Evolutionary conservation across 2,329 filamentous ascomycete species (phyloP).

Genomic region (Alternaria metachromatica): DNA sequence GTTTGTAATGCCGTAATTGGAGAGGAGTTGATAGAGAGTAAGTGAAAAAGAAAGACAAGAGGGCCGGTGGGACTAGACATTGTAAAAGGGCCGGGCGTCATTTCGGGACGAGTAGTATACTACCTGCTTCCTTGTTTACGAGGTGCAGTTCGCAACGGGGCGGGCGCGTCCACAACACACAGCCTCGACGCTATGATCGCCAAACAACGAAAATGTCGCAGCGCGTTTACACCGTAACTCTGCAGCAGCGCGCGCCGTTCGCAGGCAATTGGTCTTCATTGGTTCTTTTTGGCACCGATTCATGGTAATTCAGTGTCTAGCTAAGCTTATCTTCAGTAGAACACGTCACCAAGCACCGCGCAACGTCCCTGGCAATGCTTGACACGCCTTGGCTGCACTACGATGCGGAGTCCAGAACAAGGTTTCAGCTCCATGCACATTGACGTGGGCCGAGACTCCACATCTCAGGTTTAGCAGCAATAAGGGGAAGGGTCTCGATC

Average conservation of each 20-base stretch:
- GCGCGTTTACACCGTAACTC: constrained; percentile 10
- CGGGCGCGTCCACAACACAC: constrained; percentile 1
- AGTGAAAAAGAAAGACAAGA: constrained; percentile 8
- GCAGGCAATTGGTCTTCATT: neutral
- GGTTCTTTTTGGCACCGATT: neutral
- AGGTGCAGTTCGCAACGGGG: constrained; percentile 10
- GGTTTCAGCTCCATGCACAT: constrained; percentile 22
- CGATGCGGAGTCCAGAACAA: constrained; percentile 4
- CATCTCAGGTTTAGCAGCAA: neutral
- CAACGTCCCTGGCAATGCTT: constrained; percentile 28
- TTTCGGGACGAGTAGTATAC: constrained; percentile 14
- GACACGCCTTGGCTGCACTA: constrained; percentile 28
- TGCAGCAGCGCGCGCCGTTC: neutral
- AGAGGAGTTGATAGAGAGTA: constrained; percentile 1
- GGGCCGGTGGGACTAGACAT: constrained; percentile 6
- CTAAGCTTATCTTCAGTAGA: constrained; percentile 11
- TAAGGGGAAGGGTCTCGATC: constrained; percentile 2
- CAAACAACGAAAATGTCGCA: constrained; percentile 8
- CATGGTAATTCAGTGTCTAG: neutral
- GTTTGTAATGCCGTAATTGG: constrained; percentile 1
- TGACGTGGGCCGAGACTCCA: constrained; percentile 26
- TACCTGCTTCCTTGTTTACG: constrained; percentile 29
- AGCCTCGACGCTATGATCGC: constrained; percentile 15
- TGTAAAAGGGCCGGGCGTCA: constrained; percentile 23
- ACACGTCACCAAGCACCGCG: constrained; percentile 38